These are phyloP conservation scores for Epichloe elymi DNA, from an alignment of 2,329 filamentous ascomycete genomes.

Conservation along the genomic window DNA sequence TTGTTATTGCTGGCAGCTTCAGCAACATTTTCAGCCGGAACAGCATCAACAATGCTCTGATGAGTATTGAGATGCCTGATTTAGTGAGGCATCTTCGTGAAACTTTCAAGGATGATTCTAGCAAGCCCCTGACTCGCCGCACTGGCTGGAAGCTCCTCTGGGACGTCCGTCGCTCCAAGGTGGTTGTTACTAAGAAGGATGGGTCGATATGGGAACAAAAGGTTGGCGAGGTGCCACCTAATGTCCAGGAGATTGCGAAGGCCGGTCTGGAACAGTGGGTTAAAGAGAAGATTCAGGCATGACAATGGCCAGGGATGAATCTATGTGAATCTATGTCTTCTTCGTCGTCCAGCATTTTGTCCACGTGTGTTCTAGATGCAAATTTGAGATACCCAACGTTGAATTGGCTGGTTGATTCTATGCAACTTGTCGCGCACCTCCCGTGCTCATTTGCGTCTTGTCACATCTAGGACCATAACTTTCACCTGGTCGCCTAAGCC, in stretches of 20 bases:
- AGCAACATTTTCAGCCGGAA: conserved; percentile 73
- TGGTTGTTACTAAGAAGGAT: conserved; percentile 10
- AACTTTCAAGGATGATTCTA: conserved; percentile 32
- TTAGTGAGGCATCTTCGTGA: conserved; percentile 54
- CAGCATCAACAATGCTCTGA: conserved; percentile 66
- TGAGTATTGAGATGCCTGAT: conserved; percentile 56
- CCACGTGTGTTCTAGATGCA: no score
- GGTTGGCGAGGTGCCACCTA: conserved; percentile 12
- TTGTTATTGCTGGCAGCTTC: conserved; percentile 71
- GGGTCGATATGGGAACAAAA: conserved; percentile 13
- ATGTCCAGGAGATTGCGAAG: conserved; percentile 14
- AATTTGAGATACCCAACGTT: no score
- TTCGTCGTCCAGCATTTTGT: no score
- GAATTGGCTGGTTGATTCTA: no score
- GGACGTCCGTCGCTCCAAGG: conserved; percentile 8
- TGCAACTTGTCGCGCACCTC: no score
- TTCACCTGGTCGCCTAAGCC: no score
- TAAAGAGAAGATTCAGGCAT: conserved; percentile 7
- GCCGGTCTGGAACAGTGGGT: conserved; percentile 11
- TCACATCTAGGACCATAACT: no score
- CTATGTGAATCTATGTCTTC: no score
- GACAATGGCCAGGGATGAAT: no score
- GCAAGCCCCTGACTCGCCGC: conserved; percentile 1
- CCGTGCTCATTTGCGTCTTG: no score
- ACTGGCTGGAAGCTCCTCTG: conserved; percentile 9